Conservation (phyloP, 208 protist genomes). For the Leishmania turanica region DNA sequence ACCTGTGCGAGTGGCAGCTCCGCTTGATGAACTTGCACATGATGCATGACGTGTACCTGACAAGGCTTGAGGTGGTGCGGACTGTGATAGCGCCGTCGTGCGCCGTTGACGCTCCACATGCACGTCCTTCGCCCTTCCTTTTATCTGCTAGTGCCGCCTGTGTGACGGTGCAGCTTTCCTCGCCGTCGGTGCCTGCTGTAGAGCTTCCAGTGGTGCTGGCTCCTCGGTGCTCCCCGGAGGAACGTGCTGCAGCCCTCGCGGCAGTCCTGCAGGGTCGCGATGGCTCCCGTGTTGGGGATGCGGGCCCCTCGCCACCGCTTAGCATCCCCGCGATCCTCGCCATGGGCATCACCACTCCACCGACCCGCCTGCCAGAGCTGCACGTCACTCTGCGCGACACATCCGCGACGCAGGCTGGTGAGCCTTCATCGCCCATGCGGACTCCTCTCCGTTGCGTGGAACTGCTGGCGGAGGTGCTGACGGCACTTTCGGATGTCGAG, state of each 20-base stretch:
- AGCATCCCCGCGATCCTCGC: not conserved
- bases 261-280: not conserved
- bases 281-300: not conserved
- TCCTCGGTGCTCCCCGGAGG: slow-evolving; percentile 13
- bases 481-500: slow-evolving; percentile 5
- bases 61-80: slow-evolving; percentile 9
- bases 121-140: not conserved
- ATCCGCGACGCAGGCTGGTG: not conserved
- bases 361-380: slow-evolving; percentile 5
- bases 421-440: not conserved
- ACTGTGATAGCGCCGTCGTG: not conserved
- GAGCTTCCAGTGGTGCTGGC: slow-evolving; percentile 7
- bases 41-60: slow-evolving; percentile 18
- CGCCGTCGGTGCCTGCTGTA: not conserved
- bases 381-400: not conserved
- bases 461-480: slow-evolving; percentile 15
- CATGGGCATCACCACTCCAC: not conserved
- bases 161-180: not conserved
- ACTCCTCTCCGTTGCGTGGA: slow-evolving; percentile 10
- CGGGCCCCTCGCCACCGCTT: not conserved
- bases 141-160: not conserved
- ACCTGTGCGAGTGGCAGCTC: slow-evolving; percentile 4
- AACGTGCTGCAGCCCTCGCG: slow-evolving; percentile 4
- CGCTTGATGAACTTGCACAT: slow-evolving; percentile 11
- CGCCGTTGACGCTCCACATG: not conserved